Conservation (phyloP, 306 rosid genomes). For the Fragaria iinumae region DNA sequence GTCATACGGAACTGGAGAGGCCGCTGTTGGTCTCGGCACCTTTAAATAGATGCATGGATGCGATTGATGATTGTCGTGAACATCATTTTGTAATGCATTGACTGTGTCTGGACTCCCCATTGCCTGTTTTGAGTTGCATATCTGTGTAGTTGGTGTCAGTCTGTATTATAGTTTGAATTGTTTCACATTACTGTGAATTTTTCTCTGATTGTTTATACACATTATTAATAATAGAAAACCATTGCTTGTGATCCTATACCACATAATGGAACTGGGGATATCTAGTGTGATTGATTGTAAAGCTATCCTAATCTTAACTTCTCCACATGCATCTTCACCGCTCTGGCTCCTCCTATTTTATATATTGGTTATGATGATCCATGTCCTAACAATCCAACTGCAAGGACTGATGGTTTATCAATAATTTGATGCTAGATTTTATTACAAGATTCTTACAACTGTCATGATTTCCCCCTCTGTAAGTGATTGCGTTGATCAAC, state of each 20-base stretch:
- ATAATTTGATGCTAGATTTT: not conserved
- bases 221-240: constrained; percentile 24
- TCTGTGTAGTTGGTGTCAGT: constrained; percentile 32
- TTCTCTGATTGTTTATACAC: constrained; percentile 23
- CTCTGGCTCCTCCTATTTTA: not conserved
- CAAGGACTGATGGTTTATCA: not conserved
- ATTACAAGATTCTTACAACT: not conserved
- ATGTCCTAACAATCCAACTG: not conserved
- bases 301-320: not conserved
- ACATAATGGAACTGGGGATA: not conserved
- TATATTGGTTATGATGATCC: not conserved
- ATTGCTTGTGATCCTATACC: constrained; percentile 14
- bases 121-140: constrained; percentile 34
- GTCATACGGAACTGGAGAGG: constrained; percentile 59
- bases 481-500: not conserved
- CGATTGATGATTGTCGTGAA: constrained; percentile 14
- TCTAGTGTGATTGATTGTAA: not conserved
- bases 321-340: not conserved
- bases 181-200: constrained; percentile 19
- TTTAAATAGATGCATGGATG: constrained; percentile 44
- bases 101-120: constrained; percentile 28
- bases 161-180: constrained; percentile 20
- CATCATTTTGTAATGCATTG: constrained; percentile 20
- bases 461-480: not conserved
- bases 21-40: constrained; percentile 83